These are phyloP conservation scores for Coriolopsis trogii DNA, from an alignment of 1,284 basidiomycete genomes.

Conservation along the genomic window DNA sequence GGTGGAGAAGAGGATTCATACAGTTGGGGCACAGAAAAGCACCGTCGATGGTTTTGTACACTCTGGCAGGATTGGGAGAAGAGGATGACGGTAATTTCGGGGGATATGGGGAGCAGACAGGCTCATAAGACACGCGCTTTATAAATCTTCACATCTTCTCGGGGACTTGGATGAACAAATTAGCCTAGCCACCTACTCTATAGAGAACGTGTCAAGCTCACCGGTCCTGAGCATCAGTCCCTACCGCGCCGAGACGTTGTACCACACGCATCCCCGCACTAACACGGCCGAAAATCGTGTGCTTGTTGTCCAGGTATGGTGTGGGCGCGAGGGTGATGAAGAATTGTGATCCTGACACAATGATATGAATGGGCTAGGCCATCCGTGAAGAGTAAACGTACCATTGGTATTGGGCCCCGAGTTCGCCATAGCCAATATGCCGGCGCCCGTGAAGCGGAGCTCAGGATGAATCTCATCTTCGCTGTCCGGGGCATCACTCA, in stretches of 20 bases:
- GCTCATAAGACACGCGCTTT: conserved; percentile 61
- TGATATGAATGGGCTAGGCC: conserved; percentile 8
- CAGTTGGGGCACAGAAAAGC: not conserved
- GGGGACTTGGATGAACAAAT: conserved; percentile 52
- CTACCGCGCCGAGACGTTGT: conserved; percentile 80
- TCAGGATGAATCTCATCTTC: conserved; percentile 90
- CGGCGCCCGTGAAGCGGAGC: conserved; percentile 92
- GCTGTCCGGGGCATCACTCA: conserved; percentile 37
- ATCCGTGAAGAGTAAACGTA: conserved; percentile 34
- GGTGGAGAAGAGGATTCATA: not conserved
- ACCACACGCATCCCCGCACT: conserved; percentile 86
- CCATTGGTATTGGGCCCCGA: conserved; percentile 94
- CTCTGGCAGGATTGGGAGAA: not conserved
- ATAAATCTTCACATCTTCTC: conserved; percentile 80
- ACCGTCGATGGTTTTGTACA: not conserved
- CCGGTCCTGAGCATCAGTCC: conserved; percentile 79
- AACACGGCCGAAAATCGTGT: conserved; percentile 92
- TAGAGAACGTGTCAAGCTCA: conserved; percentile 38
- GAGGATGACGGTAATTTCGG: not conserved
- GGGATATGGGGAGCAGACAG: not conserved
- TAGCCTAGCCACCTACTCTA: conserved; percentile 14
- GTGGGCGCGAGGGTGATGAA: conserved; percentile 91
- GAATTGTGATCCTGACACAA: conserved; percentile 85
- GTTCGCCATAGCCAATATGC: conserved; percentile 96
- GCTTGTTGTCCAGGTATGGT: conserved; percentile 91